Conservation (phyloP, 129 eudicot species). For the Silybum marianum region DNA sequence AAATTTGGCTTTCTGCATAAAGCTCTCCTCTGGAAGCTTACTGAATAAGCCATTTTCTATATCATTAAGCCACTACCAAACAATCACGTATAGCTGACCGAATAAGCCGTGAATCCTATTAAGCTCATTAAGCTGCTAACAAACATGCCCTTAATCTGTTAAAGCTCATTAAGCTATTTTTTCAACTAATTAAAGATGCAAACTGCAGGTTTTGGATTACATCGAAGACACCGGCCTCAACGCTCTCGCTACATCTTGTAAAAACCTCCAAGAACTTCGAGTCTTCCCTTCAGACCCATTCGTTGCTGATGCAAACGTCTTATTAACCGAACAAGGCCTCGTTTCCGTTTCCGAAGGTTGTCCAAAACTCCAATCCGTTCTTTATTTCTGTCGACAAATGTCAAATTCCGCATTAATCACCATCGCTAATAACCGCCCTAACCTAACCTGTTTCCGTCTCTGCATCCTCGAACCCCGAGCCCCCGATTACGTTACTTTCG, state of each 20-base stretch:
- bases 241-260: conserved; percentile 68
- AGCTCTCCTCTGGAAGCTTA: too few species aligned
- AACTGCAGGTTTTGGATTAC: conserved; percentile 79
- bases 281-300: conserved; percentile 95
- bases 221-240: conserved; percentile 90
- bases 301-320: conserved; percentile 69
- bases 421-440: conserved; percentile 80
- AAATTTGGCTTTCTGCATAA: too few species aligned
- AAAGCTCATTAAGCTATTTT: too few species aligned
- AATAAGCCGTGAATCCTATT: too few species aligned
- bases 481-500: conserved; percentile 77
- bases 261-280: conserved; percentile 71
- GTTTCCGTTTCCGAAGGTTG: conserved; percentile 85
- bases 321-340: conserved; percentile 82
- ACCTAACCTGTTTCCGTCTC: conserved; percentile 69
- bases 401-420: conserved; percentile 74
- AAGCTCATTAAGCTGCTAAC: too few species aligned
- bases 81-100: too few species aligned
- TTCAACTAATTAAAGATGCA: not conserved
- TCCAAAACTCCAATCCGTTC: conserved; percentile 80
- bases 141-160: too few species aligned
- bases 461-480: conserved; percentile 84
- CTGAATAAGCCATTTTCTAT: too few species aligned
- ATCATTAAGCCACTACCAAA: too few species aligned
- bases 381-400: conserved; percentile 94